Percentiles rank a stretch among this genome's conserved stretches.
Conservation (phyloP, 352 stramenopile species). For the Achlya hypogyna region DNA sequence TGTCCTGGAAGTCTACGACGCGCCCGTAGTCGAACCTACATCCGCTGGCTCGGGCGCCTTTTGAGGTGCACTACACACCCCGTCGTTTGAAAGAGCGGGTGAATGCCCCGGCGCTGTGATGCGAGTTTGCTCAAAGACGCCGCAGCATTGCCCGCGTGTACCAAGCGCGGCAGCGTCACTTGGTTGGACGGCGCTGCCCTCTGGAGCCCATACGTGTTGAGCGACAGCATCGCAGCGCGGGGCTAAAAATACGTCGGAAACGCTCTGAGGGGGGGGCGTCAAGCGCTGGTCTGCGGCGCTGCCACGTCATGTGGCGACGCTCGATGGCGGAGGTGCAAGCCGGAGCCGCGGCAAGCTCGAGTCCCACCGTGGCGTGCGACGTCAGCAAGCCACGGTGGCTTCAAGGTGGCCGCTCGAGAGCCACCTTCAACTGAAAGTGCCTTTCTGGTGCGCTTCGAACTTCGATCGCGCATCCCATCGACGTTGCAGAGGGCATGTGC, state of each 20-base stretch:
- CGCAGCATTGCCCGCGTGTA: neutral
- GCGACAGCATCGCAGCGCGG: conserved; percentile 5
- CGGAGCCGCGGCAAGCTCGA: no score
- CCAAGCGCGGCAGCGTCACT: neutral
- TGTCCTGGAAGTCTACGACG: conserved; percentile 15
- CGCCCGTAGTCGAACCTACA: conserved; percentile 17
- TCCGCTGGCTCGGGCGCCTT: neutral
- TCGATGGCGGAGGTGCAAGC: no score
- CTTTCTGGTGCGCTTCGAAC: no score
- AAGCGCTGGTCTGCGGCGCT: neutral
- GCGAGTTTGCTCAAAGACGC: conserved; percentile 10
- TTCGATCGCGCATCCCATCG: no score
- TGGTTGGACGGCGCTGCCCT: neutral
- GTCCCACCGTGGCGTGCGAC: no score
- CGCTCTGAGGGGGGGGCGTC: no score
- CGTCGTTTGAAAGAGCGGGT: conserved; percentile 10
- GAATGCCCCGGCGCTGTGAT: conserved; percentile 2
- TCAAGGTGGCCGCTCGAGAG: no score
- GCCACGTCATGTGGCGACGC: neutral
- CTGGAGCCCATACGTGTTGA: conserved; percentile 19
- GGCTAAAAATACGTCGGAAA: neutral
- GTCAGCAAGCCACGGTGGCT: no score
- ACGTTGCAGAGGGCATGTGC: no score
- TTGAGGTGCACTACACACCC: neutral
- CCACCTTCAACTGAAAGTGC: no score